Percentiles rank a stretch among this genome's conserved stretches.
Conservation (phyloP, 2,329 filamentous ascomycete species). For the Aspergillus quadrilineatus region DNA sequence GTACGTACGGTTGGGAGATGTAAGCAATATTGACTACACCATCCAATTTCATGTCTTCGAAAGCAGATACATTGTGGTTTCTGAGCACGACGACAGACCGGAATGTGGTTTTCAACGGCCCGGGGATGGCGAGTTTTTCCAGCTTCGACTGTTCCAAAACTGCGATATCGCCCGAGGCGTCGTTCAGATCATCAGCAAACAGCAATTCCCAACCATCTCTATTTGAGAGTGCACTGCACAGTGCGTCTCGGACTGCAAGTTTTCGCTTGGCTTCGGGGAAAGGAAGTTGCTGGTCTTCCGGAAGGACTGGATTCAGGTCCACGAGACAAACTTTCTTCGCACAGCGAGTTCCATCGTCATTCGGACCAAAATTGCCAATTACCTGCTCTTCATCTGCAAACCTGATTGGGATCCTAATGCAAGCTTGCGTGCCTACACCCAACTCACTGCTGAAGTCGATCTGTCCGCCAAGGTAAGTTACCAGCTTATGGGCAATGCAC, state of each 20-base stretch:
- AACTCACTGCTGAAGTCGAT: slow-evolving; percentile 54
- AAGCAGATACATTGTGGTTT: slow-evolving; percentile 12
- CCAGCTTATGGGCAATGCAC: slow-evolving; percentile 59
- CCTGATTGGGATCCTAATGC: slow-evolving; percentile 29
- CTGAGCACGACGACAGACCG: slow-evolving; percentile 26
- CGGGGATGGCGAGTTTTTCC: slow-evolving; percentile 11
- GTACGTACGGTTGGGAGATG: slow-evolving; percentile 30
- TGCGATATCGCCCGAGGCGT: slow-evolving; percentile 27
- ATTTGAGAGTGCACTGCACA: slow-evolving; percentile 26
- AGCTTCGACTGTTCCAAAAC: slow-evolving; percentile 29
- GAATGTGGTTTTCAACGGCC: slow-evolving; percentile 15
- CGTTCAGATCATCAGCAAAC: slow-evolving; percentile 25
- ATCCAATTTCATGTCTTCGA: slow-evolving; percentile 10
- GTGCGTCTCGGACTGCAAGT: slow-evolving; percentile 26
- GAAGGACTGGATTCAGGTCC: slow-evolving; percentile 27
- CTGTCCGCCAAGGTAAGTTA: slow-evolving; percentile 56
- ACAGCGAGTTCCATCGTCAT: not conserved
- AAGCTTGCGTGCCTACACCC: slow-evolving; percentile 29
- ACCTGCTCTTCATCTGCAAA: not conserved
- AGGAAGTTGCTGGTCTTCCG: slow-evolving; percentile 23
- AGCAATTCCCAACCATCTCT: slow-evolving; percentile 27
- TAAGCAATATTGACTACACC: slow-evolving; percentile 21
- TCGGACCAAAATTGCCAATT: too few species aligned
- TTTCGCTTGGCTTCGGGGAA: slow-evolving; percentile 30
- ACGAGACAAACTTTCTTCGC: slow-evolving; percentile 25